Evolutionary conservation across 2,329 filamentous ascomycete genomes (phyloP).

Genomic region (Penicillium frequentans): DNA sequence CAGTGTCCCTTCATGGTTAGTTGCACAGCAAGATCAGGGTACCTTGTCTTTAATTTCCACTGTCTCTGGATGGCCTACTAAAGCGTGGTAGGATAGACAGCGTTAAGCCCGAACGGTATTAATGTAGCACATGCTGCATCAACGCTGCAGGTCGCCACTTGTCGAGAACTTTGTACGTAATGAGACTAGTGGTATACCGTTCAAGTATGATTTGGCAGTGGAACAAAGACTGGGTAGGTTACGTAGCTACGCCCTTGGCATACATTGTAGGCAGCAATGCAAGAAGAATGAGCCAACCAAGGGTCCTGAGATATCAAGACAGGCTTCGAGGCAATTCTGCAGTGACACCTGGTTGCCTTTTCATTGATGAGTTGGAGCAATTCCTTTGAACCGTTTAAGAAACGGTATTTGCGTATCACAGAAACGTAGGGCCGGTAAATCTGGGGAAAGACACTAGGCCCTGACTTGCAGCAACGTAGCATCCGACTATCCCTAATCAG

Average conservation of each 20-base stretch:
- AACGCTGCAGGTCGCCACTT: background rate
- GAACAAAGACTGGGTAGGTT: background rate
- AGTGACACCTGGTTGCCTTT: background rate
- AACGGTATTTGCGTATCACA: background rate
- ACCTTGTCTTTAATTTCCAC: background rate
- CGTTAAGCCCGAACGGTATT: background rate
- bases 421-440: conserved; percentile 5
- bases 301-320: background rate
- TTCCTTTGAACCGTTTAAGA: background rate
- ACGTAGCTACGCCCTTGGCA: background rate
- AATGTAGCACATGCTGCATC: conserved; percentile 3
- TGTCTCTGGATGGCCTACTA: background rate
- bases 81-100: background rate
- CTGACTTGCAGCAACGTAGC: conserved; percentile 6
- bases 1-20: background rate
- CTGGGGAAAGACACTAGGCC: conserved; percentile 8
- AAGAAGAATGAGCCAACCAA: background rate
- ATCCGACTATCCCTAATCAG: conserved; percentile 8
- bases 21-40: background rate
- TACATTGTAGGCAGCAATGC: background rate
- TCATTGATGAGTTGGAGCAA: background rate
- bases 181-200: background rate
- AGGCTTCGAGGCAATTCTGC: background rate
- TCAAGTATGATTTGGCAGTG: background rate
- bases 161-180: conserved; percentile 1